phyloP scores from a whole-genome alignment of 768 basidiomycete species.

The Mycena chlorophos region DNA sequence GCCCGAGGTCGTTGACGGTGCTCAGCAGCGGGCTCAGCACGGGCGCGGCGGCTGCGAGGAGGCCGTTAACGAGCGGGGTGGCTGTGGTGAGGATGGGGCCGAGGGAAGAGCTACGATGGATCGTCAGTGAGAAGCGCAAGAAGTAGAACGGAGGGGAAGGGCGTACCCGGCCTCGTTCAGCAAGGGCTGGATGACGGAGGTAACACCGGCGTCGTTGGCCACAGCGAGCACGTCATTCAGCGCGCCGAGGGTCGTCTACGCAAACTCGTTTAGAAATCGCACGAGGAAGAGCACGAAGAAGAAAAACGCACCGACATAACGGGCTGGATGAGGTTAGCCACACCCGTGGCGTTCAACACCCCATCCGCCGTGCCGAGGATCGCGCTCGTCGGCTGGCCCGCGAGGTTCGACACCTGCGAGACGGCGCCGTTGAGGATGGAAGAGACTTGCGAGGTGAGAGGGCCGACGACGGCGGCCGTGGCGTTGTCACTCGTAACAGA shows the following conservation, averaged over 20 bases:
- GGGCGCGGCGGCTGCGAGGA: not conserved
- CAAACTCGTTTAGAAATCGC: not conserved
- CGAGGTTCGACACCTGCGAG: not conserved
- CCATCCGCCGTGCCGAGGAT: constrained; percentile 1
- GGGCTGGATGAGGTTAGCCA: not conserved
- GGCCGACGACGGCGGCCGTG: not conserved
- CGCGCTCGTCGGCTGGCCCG: not conserved
- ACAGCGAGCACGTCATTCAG: not conserved
- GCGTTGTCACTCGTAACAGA: not conserved
- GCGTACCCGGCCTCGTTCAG: not conserved
- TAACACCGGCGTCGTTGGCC: not conserved
- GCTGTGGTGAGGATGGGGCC: not conserved
- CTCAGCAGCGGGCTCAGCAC: not conserved
- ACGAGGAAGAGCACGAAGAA: not conserved
- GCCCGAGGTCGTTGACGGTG: not conserved
- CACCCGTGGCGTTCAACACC: not conserved
- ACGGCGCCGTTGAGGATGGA: not conserved
- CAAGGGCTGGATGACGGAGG: not conserved
- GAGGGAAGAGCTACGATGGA: not conserved
- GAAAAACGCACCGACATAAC: not conserved
- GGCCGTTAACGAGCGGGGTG: constrained; percentile 1
- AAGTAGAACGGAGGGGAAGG: not conserved
- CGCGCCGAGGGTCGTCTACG: not conserved
- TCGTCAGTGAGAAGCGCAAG: not conserved
- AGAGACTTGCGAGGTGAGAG: not conserved